phyloP scores from a whole-genome alignment of 805 yeast genomes.

The Suhomyces tanzawaensis region DNA sequence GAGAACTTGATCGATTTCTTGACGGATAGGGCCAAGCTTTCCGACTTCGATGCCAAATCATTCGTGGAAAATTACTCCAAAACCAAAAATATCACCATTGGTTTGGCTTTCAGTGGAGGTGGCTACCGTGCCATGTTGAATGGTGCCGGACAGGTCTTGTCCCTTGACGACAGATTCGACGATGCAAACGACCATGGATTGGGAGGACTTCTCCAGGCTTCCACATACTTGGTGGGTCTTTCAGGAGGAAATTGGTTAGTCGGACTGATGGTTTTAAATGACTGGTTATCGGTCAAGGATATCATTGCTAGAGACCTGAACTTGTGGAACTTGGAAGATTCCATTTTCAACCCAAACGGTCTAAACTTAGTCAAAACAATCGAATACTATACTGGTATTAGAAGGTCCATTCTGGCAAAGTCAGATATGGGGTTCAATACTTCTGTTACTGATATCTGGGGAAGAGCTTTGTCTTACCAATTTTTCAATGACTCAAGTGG shows the following conservation, averaged over 20 bases:
- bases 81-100: conserved; percentile 26
- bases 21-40: conserved; percentile 25
- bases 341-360: conserved; percentile 65
- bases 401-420: conserved; percentile 25
- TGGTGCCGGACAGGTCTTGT: conserved; percentile 14
- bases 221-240: conserved; percentile 23
- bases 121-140: conserved; percentile 35
- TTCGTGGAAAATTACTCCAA: conserved; percentile 23
- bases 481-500: conserved; percentile 26
- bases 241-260: conserved; percentile 60
- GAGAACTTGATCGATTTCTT: conserved; percentile 27
- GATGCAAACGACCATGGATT: conserved; percentile 27
- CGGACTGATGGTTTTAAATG: conserved; percentile 43
- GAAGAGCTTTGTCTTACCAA: conserved; percentile 37
- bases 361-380: conserved; percentile 50
- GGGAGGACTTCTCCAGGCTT: conserved; percentile 33
- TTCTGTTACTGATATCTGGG: conserved; percentile 43
- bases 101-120: conserved; percentile 35
- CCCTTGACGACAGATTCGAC: conserved; percentile 11
- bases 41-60: conserved; percentile 30
- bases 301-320: conserved; percentile 22
- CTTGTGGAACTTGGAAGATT: conserved; percentile 68
- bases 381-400: conserved; percentile 43
- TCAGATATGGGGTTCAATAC: conserved; percentile 34
- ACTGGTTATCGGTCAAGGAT: conserved; percentile 34